These are phyloP conservation scores for Chytriomyces hyalinus DNA, from an alignment of 192 early-diverging fungal genomes.

Conservation along the genomic window DNA sequence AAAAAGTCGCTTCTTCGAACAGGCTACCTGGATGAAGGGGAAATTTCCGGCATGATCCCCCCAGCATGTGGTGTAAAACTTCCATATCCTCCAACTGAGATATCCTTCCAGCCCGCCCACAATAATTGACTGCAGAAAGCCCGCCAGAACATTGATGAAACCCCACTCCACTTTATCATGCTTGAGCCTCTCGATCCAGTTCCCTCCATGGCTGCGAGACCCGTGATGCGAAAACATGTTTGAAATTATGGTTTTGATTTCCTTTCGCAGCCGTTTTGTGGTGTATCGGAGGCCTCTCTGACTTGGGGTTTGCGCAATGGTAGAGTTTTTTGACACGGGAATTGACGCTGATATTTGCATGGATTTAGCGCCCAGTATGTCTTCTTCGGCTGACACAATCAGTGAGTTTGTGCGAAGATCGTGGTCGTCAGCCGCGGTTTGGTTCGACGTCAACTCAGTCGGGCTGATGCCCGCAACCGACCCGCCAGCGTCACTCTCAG, in stretches of 20 bases:
- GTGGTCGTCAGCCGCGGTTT: no score
- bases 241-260: not conserved
- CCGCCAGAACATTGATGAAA: conserved; percentile 4
- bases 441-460: no score
- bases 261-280: not conserved
- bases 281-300: no score
- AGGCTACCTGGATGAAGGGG: conserved; percentile 8
- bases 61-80: conserved; percentile 16
- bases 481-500: no score
- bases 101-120: conserved; percentile 15
- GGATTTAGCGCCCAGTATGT: no score
- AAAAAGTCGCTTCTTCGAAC: not conserved
- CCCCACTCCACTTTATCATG: conserved; percentile 23
- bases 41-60: conserved; percentile 2
- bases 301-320: no score
- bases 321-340: no score
- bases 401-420: no score
- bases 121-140: conserved; percentile 4
- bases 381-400: no score
- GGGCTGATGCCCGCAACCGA: no score
- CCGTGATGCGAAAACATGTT: not conserved
- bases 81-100: conserved; percentile 21
- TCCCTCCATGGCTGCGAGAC: not conserved
- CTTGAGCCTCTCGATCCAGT: not conserved
- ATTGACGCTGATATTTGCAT: no score